Evolutionary conservation across 2,329 filamentous ascomycete genomes (phyloP).

Genomic region (Talaromyces rugulosus): DNA sequence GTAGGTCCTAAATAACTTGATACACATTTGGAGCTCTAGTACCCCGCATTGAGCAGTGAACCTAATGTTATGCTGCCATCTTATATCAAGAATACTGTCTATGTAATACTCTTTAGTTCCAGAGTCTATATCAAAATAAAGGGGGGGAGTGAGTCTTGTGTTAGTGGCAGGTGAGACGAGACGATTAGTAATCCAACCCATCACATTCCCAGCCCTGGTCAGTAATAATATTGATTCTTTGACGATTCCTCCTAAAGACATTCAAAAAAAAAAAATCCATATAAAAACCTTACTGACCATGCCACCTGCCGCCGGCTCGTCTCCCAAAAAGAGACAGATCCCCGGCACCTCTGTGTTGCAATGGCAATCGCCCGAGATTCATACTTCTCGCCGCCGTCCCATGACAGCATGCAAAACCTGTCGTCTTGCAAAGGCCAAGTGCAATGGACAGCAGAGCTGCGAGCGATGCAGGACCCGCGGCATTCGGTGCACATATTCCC

Average conservation of each 20-base stretch:
- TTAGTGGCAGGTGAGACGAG: neutral
- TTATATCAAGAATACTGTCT: neutral
- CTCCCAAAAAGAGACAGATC: neutral
- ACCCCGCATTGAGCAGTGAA: too few species aligned
- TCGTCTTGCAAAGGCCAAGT: constrained; percentile 1
- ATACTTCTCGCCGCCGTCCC: neutral
- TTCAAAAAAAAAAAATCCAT: neutral
- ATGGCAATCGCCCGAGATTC: neutral
- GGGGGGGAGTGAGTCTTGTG: neutral
- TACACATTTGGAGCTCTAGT: too few species aligned
- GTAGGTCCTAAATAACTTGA: too few species aligned
- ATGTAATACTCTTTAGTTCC: too few species aligned
- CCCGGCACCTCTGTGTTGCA: neutral
- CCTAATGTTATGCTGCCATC: neutral
- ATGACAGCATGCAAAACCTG: neutral
- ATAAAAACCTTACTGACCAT: neutral
- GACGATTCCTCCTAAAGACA: neutral
- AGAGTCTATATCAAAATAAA: neutral
- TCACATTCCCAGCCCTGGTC: neutral
- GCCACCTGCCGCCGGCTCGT: neutral
- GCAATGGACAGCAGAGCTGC: neutral
- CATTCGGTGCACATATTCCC: neutral
- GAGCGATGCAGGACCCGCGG: neutral
- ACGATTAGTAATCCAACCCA: neutral
- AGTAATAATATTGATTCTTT: neutral